Base-by-base conservation (phyloP, 2,329 filamentous ascomycete species). In the Fusarium concolor region DNA sequence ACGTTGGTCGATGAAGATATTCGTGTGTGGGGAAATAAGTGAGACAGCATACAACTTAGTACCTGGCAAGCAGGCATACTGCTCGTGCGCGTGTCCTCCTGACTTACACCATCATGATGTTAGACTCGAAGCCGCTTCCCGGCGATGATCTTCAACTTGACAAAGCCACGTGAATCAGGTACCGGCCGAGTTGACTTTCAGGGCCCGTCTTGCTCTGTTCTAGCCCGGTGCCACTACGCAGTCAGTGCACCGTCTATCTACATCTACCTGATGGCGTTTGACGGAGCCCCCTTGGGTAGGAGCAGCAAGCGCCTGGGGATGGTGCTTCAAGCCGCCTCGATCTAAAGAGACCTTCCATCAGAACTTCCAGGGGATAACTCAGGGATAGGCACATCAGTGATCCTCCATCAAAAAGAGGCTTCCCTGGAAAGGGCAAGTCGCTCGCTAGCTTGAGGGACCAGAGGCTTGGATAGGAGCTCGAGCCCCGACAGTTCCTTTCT, bases 101-200 rank as follows among this genome's bases (percentile, higher is more conserved):
- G 28, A 35, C 50, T 38, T 37, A 15, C 59, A 42, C 33, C 42
- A 56, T 53, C 49, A 54, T 43, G 47, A 62, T 56, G 42, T 31
- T 31, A 20, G 26, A 28, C 41, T 29, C 31, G 20, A 38, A 28
- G 28, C 29, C 18, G 38, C 35, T 22, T 24, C 42, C 33, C 41
- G 54, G 55, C 46, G 58, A 70, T 62, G 56, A 72, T 68, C 67
- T 22, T 37, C 55, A 47, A 55, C 55, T 56, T 53, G 57, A 56
- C 57, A 38, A 44, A 69, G 71, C 70, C 70, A 74, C 61, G 71
- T 70, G 70, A 74, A 70, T 57, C 62, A 70, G 65, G 65, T 62
- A 60, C 70, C 68, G 62, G 55, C 67, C 60, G 56, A 74, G 57
- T 65, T 70, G 62, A 38, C 49, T 49, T 43, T 43, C 33, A 53